Conservation (phyloP, 1,139 yeast genomes). For the Yamadazyma diospyri region DNA sequence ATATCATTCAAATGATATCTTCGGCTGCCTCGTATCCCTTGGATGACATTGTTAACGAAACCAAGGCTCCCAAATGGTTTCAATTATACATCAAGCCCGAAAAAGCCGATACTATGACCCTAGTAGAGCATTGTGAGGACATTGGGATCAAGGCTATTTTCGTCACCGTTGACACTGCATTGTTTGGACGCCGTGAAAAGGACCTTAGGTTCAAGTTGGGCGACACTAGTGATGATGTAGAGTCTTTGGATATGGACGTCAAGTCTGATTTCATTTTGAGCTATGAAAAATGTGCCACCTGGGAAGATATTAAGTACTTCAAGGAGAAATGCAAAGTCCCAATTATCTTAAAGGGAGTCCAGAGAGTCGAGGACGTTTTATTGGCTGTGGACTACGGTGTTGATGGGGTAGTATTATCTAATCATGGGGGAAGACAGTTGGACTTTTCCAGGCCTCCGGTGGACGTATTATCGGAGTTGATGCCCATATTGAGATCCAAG, state of each 20-base stretch:
- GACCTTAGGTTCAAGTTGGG: conserved; percentile 19
- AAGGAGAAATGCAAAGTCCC: conserved; percentile 23
- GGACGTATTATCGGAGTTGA: conserved; percentile 46
- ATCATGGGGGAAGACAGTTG: conserved; percentile 56
- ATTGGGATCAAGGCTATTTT: conserved; percentile 24
- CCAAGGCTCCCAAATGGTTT: conserved; percentile 24
- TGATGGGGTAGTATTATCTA: conserved; percentile 50
- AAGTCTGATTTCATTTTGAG: conserved; percentile 10
- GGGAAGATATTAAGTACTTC: conserved; percentile 21
- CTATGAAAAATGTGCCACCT: conserved; percentile 14
- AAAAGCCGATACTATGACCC: conserved; percentile 15
- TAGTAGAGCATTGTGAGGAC: conserved; percentile 18
- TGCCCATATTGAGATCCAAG: conserved; percentile 34
- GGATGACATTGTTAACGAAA: conserved; percentile 47
- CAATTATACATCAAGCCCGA: conserved; percentile 48
- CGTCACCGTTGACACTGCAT: conserved; percentile 26
- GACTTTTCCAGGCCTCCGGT: conserved; percentile 48
- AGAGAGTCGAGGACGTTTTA: conserved; percentile 48
- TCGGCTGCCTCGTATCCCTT: conserved; percentile 53
- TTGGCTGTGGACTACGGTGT: conserved; percentile 44
- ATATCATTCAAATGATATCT: conserved; percentile 55
- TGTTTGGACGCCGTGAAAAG: conserved; percentile 25
- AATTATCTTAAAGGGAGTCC: conserved; percentile 50
- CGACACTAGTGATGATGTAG: conserved; percentile 19
- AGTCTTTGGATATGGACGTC: conserved; percentile 41